Conservation (phyloP, 768 basidiomycete species). For the Tylopilus sp. region DNA sequence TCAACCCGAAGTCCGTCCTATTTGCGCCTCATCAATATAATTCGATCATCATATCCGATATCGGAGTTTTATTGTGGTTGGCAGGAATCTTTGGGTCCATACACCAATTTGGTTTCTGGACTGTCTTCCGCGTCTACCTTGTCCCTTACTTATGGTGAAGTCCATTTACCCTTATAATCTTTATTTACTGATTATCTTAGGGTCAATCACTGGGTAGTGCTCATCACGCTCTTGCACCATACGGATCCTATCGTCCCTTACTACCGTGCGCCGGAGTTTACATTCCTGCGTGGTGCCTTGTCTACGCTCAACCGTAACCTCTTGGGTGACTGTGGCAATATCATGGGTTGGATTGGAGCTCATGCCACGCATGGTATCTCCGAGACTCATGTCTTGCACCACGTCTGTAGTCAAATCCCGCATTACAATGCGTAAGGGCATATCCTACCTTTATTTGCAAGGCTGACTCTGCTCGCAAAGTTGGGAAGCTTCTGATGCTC, state of each 20-base stretch:
- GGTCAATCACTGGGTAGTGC: conserved; percentile 92
- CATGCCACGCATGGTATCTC: conserved; percentile 89
- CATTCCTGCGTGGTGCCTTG: conserved; percentile 91
- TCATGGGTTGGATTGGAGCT: conserved; percentile 85
- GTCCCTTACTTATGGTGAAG: conserved; percentile 61
- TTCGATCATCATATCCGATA: conserved; percentile 80
- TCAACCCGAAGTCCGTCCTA: conserved; percentile 72
- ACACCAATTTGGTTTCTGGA: conserved; percentile 59
- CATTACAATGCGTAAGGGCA: conserved; percentile 78
- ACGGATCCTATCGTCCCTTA: conserved; percentile 96
- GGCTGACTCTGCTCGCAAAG: too few species aligned
- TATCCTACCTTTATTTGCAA: too few species aligned
- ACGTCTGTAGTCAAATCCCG: conserved; percentile 92
- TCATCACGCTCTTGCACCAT: conserved; percentile 98
- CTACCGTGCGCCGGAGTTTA: conserved; percentile 87
- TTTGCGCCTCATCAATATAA: conserved; percentile 74
- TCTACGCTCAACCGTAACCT: conserved; percentile 84
- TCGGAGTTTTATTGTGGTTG: conserved; percentile 78
- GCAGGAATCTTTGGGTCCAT: conserved; percentile 53
- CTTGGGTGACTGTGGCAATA: conserved; percentile 69
- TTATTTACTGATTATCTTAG: conserved; percentile 30
- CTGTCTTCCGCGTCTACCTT: conserved; percentile 44
- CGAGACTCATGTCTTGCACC: conserved; percentile 91
- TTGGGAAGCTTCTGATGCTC: conserved; percentile 75
- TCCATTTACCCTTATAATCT: neutral